Percentiles rank a stretch among this genome's conserved stretches.
phyloP scores from a whole-genome alignment of 1,284 basidiomycete species.

The Fomitopsis schrenkii region DNA sequence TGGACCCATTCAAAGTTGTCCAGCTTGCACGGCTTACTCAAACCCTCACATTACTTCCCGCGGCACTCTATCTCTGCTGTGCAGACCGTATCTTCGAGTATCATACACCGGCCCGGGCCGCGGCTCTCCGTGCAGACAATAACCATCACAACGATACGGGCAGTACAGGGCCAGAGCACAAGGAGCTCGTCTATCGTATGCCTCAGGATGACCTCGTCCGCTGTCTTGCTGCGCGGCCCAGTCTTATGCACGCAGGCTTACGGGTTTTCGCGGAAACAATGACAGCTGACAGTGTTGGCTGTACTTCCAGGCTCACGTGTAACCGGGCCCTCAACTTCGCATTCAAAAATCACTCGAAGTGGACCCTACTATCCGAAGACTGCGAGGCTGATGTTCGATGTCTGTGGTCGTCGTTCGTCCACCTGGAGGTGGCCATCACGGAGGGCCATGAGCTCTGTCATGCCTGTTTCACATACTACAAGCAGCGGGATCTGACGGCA shows the following conservation, averaged over 20 bases:
- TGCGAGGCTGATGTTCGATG: too few relatives aligned
- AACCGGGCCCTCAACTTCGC: too few relatives aligned
- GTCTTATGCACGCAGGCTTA: neutral
- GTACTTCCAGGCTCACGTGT: too few relatives aligned
- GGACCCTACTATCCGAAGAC: too few relatives aligned
- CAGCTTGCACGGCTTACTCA: constrained; percentile 19
- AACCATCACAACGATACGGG: too few relatives aligned
- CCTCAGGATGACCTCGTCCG: neutral
- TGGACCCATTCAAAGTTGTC: constrained; percentile 17
- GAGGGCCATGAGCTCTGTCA: too few relatives aligned
- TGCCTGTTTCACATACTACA: too few relatives aligned
- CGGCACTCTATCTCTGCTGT: constrained; percentile 20
- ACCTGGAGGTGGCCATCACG: too few relatives aligned
- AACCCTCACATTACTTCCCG: constrained; percentile 16
- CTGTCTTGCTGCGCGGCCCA: neutral
- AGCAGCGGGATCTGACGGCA: too few relatives aligned
- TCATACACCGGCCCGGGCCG: neutral
- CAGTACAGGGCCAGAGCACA: too few relatives aligned
- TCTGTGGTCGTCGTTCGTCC: too few relatives aligned
- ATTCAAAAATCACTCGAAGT: too few relatives aligned
- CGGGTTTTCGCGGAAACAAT: neutral
- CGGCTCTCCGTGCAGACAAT: neutral
- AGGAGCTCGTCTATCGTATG: neutral
- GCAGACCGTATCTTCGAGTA: neutral
- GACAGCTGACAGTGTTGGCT: neutral